Conservation (phyloP, 2,329 filamentous ascomycete species). For the Trichoderma hamatum region DNA sequence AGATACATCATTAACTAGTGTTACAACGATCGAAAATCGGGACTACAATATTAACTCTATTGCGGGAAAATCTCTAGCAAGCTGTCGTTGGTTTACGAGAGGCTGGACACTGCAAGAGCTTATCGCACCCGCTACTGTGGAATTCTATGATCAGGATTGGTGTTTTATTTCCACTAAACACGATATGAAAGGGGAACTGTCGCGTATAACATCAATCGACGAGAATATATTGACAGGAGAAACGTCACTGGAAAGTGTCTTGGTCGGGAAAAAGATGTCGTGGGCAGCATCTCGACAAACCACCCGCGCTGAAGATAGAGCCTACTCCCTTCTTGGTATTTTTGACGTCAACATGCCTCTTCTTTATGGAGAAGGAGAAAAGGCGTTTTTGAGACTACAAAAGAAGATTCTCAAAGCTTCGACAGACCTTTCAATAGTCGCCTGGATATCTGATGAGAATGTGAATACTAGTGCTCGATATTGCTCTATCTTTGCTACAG, state of each 20-base stretch:
- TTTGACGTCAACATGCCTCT: not conserved
- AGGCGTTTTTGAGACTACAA: not conserved
- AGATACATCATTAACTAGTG: not conserved
- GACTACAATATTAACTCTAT: not conserved
- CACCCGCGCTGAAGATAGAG: not conserved
- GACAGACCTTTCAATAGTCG: not conserved
- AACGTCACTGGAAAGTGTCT: not conserved
- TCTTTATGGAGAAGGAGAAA: not conserved
- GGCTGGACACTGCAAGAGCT: not conserved
- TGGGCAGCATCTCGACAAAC: not conserved
- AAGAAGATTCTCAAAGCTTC: not conserved
- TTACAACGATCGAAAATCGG: not conserved
- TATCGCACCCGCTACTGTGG: not conserved
- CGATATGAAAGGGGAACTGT: not conserved
- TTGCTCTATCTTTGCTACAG: not conserved
- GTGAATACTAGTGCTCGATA: not conserved
- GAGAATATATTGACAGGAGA: not conserved
- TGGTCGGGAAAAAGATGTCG: not conserved
- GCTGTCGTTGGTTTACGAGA: not conserved
- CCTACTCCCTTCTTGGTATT: not conserved
- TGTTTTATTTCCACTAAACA: not conserved
- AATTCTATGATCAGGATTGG: not conserved
- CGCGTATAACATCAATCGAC: not conserved
- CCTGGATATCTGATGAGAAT: not conserved
- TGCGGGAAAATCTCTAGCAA: not conserved